Percentiles rank a stretch among this genome's conserved stretches.
Evolutionary conservation across 306 rosid species (phyloP).

Genomic region (Quercus dentata): DNA sequence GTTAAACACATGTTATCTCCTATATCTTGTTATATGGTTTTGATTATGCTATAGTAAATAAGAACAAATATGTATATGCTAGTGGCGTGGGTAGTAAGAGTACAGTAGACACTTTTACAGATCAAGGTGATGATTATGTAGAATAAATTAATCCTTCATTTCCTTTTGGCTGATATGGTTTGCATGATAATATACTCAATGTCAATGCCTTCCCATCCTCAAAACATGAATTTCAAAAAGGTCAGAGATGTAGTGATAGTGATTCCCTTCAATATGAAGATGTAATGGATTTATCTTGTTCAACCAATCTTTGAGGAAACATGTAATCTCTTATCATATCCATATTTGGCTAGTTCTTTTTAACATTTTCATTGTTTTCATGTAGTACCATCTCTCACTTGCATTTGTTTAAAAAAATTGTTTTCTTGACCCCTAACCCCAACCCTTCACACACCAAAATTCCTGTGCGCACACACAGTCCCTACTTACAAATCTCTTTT

Average conservation of each 20-base stretch:
- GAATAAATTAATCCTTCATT: not conserved
- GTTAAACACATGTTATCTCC: not conserved
- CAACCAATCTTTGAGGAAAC: not conserved
- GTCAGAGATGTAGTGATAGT: not conserved
- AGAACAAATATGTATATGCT: not conserved
- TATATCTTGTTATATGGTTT: not conserved
- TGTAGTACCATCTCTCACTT: not conserved
- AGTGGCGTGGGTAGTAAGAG: not conserved
- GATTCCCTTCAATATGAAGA: not conserved
- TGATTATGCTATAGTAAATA: not conserved
- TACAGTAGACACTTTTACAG: not conserved
- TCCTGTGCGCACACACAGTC: slow-evolving; percentile 2
- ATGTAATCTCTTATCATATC: not conserved
- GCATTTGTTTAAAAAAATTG: slow-evolving; percentile 3
- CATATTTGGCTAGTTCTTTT: not conserved
- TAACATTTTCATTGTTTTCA: not conserved
- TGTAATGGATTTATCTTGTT: not conserved
- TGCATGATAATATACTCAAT: not conserved
- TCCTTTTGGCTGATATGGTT: not conserved
- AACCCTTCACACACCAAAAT: not conserved
- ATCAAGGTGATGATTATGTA: not conserved
- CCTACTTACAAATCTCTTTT: slow-evolving; percentile 1
- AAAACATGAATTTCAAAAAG: not conserved
- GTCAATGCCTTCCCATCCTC: not conserved
- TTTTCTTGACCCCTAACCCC: not conserved